phyloP scores from a whole-genome alignment of 2,329 filamentous ascomycete genomes.

The Microdochium nivale region DNA sequence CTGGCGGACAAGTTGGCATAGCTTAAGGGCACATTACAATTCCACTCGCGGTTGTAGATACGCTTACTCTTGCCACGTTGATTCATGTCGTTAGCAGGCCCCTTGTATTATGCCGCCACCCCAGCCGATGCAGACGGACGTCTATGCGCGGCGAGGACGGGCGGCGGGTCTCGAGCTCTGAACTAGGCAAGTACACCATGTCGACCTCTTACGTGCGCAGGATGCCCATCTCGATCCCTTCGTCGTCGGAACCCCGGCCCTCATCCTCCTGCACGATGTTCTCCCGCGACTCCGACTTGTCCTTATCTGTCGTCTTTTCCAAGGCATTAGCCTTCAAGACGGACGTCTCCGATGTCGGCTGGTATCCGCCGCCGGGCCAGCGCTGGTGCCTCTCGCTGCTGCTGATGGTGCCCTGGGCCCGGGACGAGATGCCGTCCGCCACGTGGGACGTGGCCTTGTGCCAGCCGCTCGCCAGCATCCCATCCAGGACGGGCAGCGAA shows the following conservation, averaged over 20 bases:
- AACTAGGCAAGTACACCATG: neutral
- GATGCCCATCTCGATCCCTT: neutral
- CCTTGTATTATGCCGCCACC: too few relatives aligned
- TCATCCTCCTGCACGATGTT: neutral
- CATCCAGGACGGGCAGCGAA: constrained; percentile 23
- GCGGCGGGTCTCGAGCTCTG: neutral
- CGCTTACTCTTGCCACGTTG: too few relatives aligned
- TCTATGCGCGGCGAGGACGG: neutral
- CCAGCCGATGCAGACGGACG: neutral
- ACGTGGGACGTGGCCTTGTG: neutral
- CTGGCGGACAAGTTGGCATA: too few relatives aligned
- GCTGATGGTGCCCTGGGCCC: too few relatives aligned
- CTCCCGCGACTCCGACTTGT: neutral
- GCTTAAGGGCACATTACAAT: too few relatives aligned
- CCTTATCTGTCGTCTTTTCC: neutral
- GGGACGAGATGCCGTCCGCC: too few relatives aligned
- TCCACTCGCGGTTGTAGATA: too few relatives aligned
- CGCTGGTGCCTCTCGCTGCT: too few relatives aligned
- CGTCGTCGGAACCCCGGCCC: neutral
- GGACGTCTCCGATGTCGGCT: too few relatives aligned
- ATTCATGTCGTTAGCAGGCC: too few relatives aligned
- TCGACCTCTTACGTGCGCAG: neutral
- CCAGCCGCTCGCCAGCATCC: constrained; percentile 13
- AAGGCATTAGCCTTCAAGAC: too few relatives aligned
- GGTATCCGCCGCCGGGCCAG: too few relatives aligned